Conservation (phyloP, 176 grass and related monocot genomes). For the Avena sativa region DNA sequence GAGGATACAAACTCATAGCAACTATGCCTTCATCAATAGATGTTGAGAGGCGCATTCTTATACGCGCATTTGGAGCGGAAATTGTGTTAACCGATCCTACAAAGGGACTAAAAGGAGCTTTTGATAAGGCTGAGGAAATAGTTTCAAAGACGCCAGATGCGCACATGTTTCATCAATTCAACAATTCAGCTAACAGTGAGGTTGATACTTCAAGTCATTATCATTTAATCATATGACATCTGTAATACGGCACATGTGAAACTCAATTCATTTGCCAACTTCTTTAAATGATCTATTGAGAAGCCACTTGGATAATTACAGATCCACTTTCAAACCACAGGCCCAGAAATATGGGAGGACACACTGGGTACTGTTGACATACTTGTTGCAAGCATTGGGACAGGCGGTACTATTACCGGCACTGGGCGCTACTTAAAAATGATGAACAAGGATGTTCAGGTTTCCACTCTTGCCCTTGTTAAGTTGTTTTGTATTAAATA, state of each 20-base stretch:
- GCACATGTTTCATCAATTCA: conserved; percentile 91
- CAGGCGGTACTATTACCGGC: conserved; percentile 88
- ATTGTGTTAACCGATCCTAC: conserved; percentile 84
- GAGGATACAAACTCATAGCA: conserved; percentile 87
- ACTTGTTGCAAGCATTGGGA: conserved; percentile 95
- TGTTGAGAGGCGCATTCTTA: conserved; percentile 74
- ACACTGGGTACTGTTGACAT: conserved; percentile 91
- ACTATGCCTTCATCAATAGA: conserved; percentile 90
- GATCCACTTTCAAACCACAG: conserved; percentile 99
- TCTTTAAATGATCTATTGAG: conserved; percentile 58
- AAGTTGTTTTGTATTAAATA: conserved; percentile 34
- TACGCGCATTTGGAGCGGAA: conserved; percentile 80
- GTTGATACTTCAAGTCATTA: conserved; percentile 48
- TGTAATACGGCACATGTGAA: conserved; percentile 16
- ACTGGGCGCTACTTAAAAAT: conserved; percentile 84
- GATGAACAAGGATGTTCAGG: conserved; percentile 92
- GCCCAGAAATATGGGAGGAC: conserved; percentile 99
- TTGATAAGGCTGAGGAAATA: conserved; percentile 91
- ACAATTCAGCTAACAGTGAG: conserved; percentile 81
- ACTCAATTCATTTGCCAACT: conserved; percentile 42
- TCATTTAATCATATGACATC: conserved; percentile 32
- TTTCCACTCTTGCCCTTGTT: conserved; percentile 40
- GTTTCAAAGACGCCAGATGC: conserved; percentile 66
- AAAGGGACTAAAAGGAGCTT: conserved; percentile 81
- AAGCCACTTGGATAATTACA: conserved; percentile 81